Conservation (phyloP, 495 filamentous ascomycete species). For the Penicillium dipodomyicola region DNA sequence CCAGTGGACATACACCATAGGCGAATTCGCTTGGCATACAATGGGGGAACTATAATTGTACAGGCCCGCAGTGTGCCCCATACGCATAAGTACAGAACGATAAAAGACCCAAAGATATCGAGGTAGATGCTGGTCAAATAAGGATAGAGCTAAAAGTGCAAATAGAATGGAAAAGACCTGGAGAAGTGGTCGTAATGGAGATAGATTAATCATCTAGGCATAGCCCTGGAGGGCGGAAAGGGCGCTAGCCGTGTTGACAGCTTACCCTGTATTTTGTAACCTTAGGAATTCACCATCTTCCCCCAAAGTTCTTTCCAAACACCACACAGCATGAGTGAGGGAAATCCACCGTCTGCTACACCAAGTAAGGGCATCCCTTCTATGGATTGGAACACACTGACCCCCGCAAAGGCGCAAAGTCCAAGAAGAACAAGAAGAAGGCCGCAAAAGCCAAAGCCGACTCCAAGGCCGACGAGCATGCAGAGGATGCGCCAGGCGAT, state of each 20-base stretch:
- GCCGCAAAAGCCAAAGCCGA: constrained; percentile 39
- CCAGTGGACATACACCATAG: neutral
- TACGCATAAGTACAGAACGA: neutral
- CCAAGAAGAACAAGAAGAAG: constrained; percentile 73
- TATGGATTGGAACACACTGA: constrained; percentile 10
- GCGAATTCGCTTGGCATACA: neutral
- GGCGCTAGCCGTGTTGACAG: constrained; percentile 45
- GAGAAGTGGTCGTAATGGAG: neutral
- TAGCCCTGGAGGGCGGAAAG: constrained; percentile 19
- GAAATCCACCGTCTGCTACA: constrained; percentile 19
- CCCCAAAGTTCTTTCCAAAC: neutral
- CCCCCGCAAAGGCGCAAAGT: constrained; percentile 45
- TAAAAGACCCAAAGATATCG: neutral
- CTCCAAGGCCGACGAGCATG: constrained; percentile 19
- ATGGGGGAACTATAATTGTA: neutral
- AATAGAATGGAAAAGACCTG: neutral
- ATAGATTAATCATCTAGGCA: constrained; percentile 28
- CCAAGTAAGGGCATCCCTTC: constrained; percentile 20
- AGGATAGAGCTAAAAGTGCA: neutral
- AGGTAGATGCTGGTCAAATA: neutral
- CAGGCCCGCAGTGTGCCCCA: neutral
- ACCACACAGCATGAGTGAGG: constrained; percentile 37
- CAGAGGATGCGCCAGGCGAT: constrained; percentile 15
- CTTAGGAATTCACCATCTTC: constrained; percentile 12
- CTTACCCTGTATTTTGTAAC: constrained; percentile 28